A percentile compares a stretch with the other conserved stretches of the same genome.
phyloP scores from a whole-genome alignment of 352 stramenopile genomes.

The Peronospora belbahrii region DNA sequence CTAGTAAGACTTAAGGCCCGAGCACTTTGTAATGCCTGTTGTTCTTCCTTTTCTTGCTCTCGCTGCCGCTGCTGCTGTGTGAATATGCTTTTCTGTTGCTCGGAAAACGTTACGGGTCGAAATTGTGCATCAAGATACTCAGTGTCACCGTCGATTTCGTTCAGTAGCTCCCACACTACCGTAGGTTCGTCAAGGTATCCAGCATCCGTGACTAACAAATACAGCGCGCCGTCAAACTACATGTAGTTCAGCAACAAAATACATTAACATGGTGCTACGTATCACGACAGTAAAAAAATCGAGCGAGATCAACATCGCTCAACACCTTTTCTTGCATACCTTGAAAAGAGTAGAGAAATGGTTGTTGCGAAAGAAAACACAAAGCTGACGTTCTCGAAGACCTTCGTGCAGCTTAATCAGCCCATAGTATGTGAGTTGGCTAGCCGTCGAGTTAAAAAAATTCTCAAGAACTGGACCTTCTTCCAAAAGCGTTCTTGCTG shows the following conservation, averaged over 20 bases:
- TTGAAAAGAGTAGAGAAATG: slow-evolving; percentile 97
- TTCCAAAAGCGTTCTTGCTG: slow-evolving; percentile 54
- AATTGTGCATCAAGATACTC: slow-evolving; percentile 74
- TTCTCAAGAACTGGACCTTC: slow-evolving; percentile 75
- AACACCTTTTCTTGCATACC: slow-evolving; percentile 22
- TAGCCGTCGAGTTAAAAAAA: slow-evolving; percentile 88
- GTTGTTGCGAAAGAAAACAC: slow-evolving; percentile 98
- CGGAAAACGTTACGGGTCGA: slow-evolving; percentile 45
- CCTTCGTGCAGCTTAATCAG: slow-evolving; percentile 90
- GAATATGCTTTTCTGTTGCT: slow-evolving; percentile 64
- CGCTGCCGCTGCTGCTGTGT: slow-evolving; percentile 48
- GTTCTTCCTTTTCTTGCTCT: slow-evolving; percentile 16
- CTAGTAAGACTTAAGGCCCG: slow-evolving; percentile 11
- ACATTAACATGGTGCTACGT: not conserved
- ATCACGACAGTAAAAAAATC: not conserved
- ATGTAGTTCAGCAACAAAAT: not conserved
- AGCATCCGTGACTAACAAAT: slow-evolving; percentile 94
- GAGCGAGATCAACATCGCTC: not conserved
- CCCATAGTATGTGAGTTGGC: slow-evolving; percentile 93
- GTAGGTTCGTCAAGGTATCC: slow-evolving; percentile 91
- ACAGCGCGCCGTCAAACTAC: slow-evolving; percentile 88
- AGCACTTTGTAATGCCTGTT: slow-evolving; percentile 16
- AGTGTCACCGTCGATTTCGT: slow-evolving; percentile 83
- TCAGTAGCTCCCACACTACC: slow-evolving; percentile 93
- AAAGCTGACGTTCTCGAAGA: slow-evolving; percentile 86